Conservation (phyloP, 23 red algal genomes). For the Chondrus crispus region DNA sequence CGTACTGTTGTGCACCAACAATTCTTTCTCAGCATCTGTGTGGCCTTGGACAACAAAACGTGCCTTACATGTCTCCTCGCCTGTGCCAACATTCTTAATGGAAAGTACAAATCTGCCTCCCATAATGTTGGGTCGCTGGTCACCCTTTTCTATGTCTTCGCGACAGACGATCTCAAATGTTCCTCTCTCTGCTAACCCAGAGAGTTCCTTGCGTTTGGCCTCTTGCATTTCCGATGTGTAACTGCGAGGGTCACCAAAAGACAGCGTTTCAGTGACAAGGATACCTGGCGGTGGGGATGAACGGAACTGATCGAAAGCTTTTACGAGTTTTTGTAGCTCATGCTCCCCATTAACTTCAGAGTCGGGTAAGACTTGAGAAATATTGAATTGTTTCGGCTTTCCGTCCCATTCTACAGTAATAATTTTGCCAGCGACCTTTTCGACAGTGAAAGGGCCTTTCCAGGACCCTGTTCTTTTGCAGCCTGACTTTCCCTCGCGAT, state of each 20-base stretch:
- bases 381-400: not conserved
- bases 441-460: not conserved
- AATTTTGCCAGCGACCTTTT: not conserved
- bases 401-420: not conserved
- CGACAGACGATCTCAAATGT: not conserved
- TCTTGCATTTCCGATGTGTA: not conserved
- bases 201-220: not conserved
- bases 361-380: not conserved
- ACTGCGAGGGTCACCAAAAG: not conserved
- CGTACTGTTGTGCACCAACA: not conserved
- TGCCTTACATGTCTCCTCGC: slow-evolving; percentile 15
- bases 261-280: not conserved
- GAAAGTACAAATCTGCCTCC: not conserved
- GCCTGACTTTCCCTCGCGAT: not conserved
- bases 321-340: not conserved
- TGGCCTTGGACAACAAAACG: slow-evolving; percentile 23
- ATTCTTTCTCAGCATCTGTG: not conserved
- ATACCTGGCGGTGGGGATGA: not conserved
- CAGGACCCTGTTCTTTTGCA: not conserved
- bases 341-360: not conserved
- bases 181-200: not conserved
- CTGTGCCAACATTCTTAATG: slow-evolving; percentile 21
- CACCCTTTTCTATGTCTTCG: not conserved
- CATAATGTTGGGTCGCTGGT: not conserved
- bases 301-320: not conserved